These are phyloP conservation scores for Ceratocystis smalleyi DNA, from an alignment of 2,329 filamentous ascomycete species.

Conservation along the genomic window DNA sequence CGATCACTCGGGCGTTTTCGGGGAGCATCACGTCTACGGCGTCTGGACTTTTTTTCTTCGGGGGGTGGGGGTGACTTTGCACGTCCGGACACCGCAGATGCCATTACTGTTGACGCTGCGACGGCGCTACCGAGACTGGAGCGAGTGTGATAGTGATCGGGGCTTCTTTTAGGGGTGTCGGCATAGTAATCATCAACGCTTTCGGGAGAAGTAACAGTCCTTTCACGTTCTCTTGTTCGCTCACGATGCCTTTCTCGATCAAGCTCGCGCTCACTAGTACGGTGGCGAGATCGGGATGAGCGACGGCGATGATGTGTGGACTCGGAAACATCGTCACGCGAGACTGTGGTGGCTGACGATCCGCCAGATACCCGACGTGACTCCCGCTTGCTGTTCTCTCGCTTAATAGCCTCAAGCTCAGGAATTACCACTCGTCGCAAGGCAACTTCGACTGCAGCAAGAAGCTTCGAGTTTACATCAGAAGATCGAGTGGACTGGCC, in stretches of 20 bases:
- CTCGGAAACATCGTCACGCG: constrained; percentile 40
- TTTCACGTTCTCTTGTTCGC: constrained; percentile 30
- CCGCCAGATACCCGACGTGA: constrained; percentile 48
- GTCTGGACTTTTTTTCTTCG: constrained; percentile 23
- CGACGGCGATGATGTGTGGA: constrained; percentile 36
- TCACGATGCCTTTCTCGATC: constrained; percentile 4
- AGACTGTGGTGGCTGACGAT: constrained; percentile 40
- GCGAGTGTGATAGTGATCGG: constrained; percentile 31
- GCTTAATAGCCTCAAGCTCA: constrained; percentile 79
- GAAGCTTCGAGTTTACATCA: constrained; percentile 66
- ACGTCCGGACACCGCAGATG: constrained; percentile 19
- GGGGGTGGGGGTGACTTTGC: constrained; percentile 20
- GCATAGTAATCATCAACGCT: constrained; percentile 15
- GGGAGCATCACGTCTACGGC: constrained; percentile 37
- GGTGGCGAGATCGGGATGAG: constrained; percentile 28
- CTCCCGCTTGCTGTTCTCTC: constrained; percentile 67
- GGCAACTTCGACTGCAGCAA: constrained; percentile 85
- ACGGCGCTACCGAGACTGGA: background rate
- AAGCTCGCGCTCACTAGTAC: constrained; percentile 17
- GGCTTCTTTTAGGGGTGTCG: constrained; percentile 32
- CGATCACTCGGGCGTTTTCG: constrained; percentile 31
- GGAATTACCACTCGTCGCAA: constrained; percentile 81
- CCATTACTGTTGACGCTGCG: constrained; percentile 23
- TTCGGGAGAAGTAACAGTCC: constrained; percentile 3
- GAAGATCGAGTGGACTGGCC: constrained; percentile 41